A percentile compares a stretch with the other conserved stretches of the same genome.
Conservation (phyloP, 768 basidiomycete genomes). For the Pleurotus eryngii region DNA sequence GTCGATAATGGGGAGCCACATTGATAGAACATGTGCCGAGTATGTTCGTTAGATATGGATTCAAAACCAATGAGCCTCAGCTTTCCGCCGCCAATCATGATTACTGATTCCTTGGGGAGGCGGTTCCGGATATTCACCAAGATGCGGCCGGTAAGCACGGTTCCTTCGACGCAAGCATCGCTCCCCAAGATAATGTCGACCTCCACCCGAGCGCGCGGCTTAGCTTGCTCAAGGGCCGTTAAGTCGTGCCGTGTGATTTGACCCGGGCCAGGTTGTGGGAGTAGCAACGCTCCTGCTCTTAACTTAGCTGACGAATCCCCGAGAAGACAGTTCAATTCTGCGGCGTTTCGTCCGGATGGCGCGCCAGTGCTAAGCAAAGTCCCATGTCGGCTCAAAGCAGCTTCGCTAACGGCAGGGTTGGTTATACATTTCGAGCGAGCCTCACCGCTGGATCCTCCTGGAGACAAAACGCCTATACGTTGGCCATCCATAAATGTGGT, state of each 20-base stretch:
- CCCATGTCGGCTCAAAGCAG: conserved; percentile 37
- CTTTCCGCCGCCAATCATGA: conserved; percentile 72
- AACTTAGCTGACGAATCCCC: conserved; percentile 59
- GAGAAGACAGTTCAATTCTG: conserved; percentile 59
- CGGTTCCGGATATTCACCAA: conserved; percentile 60
- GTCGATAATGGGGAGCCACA: conserved; percentile 53
- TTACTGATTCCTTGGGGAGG: conserved; percentile 49
- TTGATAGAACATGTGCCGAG: conserved; percentile 83
- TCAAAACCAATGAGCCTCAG: conserved; percentile 85
- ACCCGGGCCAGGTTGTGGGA: conserved; percentile 25
- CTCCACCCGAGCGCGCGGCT: conserved; percentile 70
- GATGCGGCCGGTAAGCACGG: conserved; percentile 64
- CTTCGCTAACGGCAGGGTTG: conserved; percentile 1
- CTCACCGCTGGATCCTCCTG: conserved; percentile 15
- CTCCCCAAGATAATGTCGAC: conserved; percentile 78
- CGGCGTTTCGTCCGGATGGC: conserved; percentile 45
- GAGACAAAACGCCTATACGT: conserved; percentile 31
- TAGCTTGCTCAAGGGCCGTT: conserved; percentile 67
- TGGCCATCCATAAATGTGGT: conserved; percentile 36
- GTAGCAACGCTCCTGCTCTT: conserved; percentile 47
- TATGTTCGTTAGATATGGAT: conserved; percentile 50
- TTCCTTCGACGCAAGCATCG: conserved; percentile 78
- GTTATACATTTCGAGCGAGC: conserved; percentile 10
- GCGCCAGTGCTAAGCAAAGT: conserved; percentile 54
- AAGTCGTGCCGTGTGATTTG: conserved; percentile 15